Conservation (phyloP, 202 grass and related monocot species). For the Brachypodium distachyon region DNA sequence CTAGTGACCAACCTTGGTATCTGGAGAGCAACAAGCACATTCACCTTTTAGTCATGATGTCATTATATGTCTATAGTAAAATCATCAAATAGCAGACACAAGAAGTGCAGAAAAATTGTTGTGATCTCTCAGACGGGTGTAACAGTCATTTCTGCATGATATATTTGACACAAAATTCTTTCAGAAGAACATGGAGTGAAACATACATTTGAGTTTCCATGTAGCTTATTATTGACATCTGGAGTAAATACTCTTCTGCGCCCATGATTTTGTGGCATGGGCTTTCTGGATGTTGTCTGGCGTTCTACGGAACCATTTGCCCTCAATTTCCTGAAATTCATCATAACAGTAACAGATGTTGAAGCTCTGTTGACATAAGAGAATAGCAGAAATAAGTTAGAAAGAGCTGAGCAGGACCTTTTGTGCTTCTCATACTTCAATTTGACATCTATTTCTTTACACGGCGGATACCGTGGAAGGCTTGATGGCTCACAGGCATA, state of each 20-base stretch:
- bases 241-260: slow-evolving; percentile 66
- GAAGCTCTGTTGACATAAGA: not conserved
- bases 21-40: slow-evolving; percentile 32
- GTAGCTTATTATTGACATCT: slow-evolving; percentile 34
- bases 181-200: not conserved
- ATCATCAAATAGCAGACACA: not conserved
- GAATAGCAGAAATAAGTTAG: not conserved
- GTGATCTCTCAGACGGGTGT: not conserved
- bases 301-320: slow-evolving; percentile 46
- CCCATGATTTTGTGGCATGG: slow-evolving; percentile 39
- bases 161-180: not conserved
- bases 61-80: not conserved
- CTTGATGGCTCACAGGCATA: slow-evolving; percentile 83
- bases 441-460: slow-evolving; percentile 92
- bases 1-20: slow-evolving; percentile 64
- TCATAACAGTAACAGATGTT: not conserved
- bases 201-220: slow-evolving; percentile 44
- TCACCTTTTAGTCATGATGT: not conserved
- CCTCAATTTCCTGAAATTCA: slow-evolving; percentile 48
- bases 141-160: not conserved
- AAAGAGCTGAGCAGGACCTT: slow-evolving; percentile 32
- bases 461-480: slow-evolving; percentile 72
- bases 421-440: slow-evolving; percentile 55
- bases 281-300: slow-evolving; percentile 35
- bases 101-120: not conserved